A percentile compares a stretch with the other conserved stretches of the same genome.
Evolutionary conservation across 225 moss, liverwort and hornwort species (phyloP).

Genomic region (Thuidium tamariscinum): DNA sequence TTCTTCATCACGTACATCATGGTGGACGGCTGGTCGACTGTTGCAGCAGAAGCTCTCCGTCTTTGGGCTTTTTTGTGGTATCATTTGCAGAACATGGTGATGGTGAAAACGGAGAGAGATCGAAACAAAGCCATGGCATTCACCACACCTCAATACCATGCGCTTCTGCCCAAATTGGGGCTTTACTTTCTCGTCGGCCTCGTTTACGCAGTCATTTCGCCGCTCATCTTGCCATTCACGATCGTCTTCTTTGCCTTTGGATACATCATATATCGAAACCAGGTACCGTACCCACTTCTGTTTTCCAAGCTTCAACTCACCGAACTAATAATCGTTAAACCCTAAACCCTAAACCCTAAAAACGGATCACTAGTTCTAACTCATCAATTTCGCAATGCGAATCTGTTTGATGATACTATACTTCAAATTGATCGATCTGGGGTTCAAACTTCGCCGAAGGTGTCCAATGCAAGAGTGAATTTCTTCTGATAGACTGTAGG

Average conservation of each 20-base stretch:
- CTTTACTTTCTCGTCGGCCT: conserved; percentile 82
- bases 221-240: conserved; percentile 81
- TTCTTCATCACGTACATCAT: conserved; percentile 93
- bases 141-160: conserved; percentile 40
- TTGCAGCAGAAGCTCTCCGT: conserved; percentile 59
- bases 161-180: conserved; percentile 56
- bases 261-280: conserved; percentile 81
- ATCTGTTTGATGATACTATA: neutral
- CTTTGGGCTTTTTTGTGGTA: conserved; percentile 51
- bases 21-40: conserved; percentile 90
- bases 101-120: conserved; percentile 74
- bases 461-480: neutral
- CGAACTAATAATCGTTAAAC: neutral
- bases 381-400: neutral
- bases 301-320: neutral
- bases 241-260: conserved; percentile 60
- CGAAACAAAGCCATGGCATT: conserved; percentile 64
- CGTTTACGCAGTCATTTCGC: conserved; percentile 80
- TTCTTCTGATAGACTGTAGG: neutral
- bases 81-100: conserved; percentile 49
- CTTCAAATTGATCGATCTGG: neutral
- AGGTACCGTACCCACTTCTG: conserved; percentile 40
- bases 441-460: neutral
- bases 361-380: too few relatives aligned
- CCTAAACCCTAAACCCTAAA: too few relatives aligned